phyloP scores from a whole-genome alignment of 345 rosid genomes.

The Jatropha curcas region DNA sequence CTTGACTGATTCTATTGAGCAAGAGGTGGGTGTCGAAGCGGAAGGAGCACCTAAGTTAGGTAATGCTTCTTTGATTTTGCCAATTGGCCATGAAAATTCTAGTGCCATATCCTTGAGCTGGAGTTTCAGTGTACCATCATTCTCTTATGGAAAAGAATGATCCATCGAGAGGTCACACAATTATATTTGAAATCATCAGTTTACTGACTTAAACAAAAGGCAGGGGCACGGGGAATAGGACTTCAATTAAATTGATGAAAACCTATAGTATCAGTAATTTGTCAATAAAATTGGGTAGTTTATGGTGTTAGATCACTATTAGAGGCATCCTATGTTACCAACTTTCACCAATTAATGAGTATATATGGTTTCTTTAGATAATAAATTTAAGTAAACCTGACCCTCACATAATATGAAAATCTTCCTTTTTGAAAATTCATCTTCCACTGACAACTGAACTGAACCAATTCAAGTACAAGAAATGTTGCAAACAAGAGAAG shows the following conservation, averaged over 20 bases:
- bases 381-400: neutral
- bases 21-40: slow-evolving; percentile 52
- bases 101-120: slow-evolving; percentile 57
- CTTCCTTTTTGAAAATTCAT: neutral
- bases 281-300: neutral
- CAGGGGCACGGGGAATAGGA: neutral
- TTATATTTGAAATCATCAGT: too few relatives aligned
- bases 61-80: slow-evolving; percentile 56
- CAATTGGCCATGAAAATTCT: slow-evolving; percentile 79
- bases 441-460: neutral
- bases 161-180: too few relatives aligned
- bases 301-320: neutral
- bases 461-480: neutral
- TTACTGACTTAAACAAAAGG: too few relatives aligned
- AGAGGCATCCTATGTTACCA: neutral
- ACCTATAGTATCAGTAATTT: neutral
- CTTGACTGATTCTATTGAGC: slow-evolving; percentile 50
- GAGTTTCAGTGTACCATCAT: slow-evolving; percentile 54
- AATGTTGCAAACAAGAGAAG: neutral
- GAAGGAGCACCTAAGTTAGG: slow-evolving; percentile 44
- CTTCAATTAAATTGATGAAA: neutral
- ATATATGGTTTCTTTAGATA: neutral
- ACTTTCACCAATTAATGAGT: neutral
- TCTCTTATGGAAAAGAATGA: slow-evolving; percentile 41
- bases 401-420: neutral